Percentiles rank a stretch among this genome's conserved stretches.
phyloP scores from a whole-genome alignment of 805 yeast genomes.

The Diddensiella santjacobensis region DNA sequence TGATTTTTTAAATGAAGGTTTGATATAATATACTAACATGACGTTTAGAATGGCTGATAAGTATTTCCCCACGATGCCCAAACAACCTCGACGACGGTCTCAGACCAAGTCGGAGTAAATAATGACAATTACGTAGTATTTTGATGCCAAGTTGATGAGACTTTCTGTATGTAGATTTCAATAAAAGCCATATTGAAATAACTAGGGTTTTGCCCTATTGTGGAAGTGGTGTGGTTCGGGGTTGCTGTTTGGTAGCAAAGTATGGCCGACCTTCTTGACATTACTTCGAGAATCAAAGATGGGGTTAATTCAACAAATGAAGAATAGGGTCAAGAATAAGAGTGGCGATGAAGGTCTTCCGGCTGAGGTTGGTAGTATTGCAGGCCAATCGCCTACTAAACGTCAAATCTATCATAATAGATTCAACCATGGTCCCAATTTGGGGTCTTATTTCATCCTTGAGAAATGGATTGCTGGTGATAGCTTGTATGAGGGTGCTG shows the following conservation, averaged over 20 bases:
- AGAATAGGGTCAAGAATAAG: background rate
- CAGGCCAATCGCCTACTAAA: constrained; percentile 34
- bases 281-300: too few relatives aligned
- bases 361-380: constrained; percentile 28
- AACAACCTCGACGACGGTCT: background rate
- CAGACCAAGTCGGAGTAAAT: background rate
- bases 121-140: too few relatives aligned
- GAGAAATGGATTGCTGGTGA: constrained; percentile 58
- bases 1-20: background rate
- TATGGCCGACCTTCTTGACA: too few relatives aligned
- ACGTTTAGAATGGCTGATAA: constrained; percentile 7
- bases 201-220: too few relatives aligned
- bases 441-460: constrained; percentile 75
- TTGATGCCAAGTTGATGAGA: too few relatives aligned
- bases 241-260: too few relatives aligned
- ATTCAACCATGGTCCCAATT: constrained; percentile 74
- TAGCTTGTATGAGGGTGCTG: constrained; percentile 53
- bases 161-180: too few relatives aligned
- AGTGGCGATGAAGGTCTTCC: too few relatives aligned
- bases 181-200: too few relatives aligned
- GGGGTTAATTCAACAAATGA: background rate
- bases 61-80: constrained; percentile 1
- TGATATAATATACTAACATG: background rate
- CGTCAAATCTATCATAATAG: constrained; percentile 33
- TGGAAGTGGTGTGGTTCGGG: too few relatives aligned